Evolutionary conservation across 2,329 filamentous ascomycete species (phyloP), one percentile per base, ranked within the genome.

Genomic region (Knufia fluminis): DNA sequence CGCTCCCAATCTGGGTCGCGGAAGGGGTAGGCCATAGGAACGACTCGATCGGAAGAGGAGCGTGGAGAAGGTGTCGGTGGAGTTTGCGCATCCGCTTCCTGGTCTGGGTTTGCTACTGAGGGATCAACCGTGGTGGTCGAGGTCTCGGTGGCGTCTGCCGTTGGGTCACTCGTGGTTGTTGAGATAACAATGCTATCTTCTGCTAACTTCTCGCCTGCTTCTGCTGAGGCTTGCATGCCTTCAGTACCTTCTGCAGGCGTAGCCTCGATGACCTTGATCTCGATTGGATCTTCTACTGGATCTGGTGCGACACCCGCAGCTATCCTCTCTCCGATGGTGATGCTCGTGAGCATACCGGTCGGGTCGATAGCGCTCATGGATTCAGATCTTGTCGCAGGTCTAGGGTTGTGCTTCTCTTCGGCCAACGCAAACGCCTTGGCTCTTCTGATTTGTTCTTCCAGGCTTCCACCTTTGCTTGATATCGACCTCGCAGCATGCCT

Each of bases 401-500:
- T 68, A 1, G 66, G 62, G 39, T 63, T 64, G 41, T 55, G 53
- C 23, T 49, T 56, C 33, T 39, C 72, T 67, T 97, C 92, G 0
- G 89, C 86, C 33, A 75, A 74, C 0, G 90, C 89, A 66, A 89
- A 88, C 20, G 75, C 78, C 48, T 81, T 76, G 0, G 91, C 91
- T 35, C 78, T 72, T 41, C 68, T 67, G 66, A 94, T 79, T 66
- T 95, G 87, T 26, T 79, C 76, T 48, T 86, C 74, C 10, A 96
- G 64, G 0, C 78, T 78, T 0, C 90, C 90, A 3, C 91, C 90
- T 49, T 75, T 74, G 51, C 84, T 85, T 1, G 89, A 75, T 57
- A 97, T 94, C 59, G 82, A 77, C 44, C 86, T 73, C 1, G 87
- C 82, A 3, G 85, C 87, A 66, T 94, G 86, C 31, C 89, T 76